Conservation (phyloP, 2,329 filamentous ascomycete genomes). For the Verticillium klebahnii region DNA sequence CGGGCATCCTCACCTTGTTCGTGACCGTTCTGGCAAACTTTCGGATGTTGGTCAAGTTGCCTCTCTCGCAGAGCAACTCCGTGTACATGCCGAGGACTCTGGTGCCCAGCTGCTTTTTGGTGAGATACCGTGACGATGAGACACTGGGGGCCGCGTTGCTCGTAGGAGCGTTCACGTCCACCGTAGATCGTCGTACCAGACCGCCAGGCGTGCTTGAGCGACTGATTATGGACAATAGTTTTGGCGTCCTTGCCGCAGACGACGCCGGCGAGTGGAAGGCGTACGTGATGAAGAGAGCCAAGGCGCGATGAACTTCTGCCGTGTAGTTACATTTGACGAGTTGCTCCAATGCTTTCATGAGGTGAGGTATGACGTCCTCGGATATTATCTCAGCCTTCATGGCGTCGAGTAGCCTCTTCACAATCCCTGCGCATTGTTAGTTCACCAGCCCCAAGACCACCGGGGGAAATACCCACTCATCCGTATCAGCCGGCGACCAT, state of each 20-base stretch:
- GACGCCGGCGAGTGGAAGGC: constrained; percentile 62
- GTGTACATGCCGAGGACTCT: constrained; percentile 75
- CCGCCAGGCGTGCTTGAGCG: constrained; percentile 34
- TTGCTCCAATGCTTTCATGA: constrained; percentile 73
- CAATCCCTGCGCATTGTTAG: constrained; percentile 58
- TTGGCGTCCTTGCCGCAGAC: constrained; percentile 48
- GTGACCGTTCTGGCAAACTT: constrained; percentile 94
- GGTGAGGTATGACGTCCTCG: constrained; percentile 66
- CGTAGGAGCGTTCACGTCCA: neutral
- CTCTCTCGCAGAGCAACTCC: constrained; percentile 69
- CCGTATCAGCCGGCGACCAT: constrained; percentile 75
- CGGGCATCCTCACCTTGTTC: constrained; percentile 65
- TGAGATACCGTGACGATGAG: constrained; percentile 32
- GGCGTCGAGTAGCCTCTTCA: constrained; percentile 84
- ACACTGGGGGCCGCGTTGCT: constrained; percentile 18
- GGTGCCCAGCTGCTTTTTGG: constrained; percentile 68
- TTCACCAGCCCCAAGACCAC: neutral
- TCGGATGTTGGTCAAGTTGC: constrained; percentile 64
- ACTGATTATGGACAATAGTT: constrained; percentile 31
- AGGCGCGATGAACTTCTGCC: constrained; percentile 76
- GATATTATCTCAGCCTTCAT: constrained; percentile 80
- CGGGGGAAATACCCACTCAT: constrained; percentile 65
- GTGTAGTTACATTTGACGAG: constrained; percentile 78
- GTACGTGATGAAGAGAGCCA: constrained; percentile 92
- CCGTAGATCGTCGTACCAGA: constrained; percentile 23